phyloP scores from a whole-genome alignment of 495 filamentous ascomycete genomes.

The Talaromyces borbonicus region DNA sequence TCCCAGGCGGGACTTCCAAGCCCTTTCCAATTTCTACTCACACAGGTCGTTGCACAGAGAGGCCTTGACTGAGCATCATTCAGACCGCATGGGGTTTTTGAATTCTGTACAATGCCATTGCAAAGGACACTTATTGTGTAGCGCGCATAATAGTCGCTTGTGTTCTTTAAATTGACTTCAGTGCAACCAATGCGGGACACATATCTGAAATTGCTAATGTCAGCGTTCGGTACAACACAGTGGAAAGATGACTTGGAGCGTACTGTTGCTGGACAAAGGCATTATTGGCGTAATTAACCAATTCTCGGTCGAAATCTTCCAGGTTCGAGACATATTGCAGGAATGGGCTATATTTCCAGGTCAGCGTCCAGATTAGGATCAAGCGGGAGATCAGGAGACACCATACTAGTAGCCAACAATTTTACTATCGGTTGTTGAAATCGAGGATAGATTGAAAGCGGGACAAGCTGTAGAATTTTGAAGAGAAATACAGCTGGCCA shows the following conservation, averaged over 20 bases:
- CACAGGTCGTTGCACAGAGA: constrained; percentile 85
- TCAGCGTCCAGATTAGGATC: constrained; percentile 3
- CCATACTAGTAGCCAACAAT: constrained; percentile 68
- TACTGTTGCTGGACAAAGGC: constrained; percentile 70
- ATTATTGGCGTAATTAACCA: constrained; percentile 63
- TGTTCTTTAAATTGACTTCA: constrained; percentile 66
- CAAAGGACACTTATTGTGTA: constrained; percentile 90
- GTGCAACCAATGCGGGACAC: constrained; percentile 70
- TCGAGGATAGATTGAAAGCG: constrained; percentile 71
- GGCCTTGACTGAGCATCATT: constrained; percentile 54
- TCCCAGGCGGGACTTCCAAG: neutral
- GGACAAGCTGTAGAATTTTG: constrained; percentile 68
- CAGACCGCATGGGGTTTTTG: constrained; percentile 59
- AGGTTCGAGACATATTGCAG: constrained; percentile 67
- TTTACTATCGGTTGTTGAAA: constrained; percentile 55
- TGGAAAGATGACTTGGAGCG: constrained; percentile 16
- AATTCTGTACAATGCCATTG: constrained; percentile 92
- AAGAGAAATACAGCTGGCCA: constrained; percentile 66
- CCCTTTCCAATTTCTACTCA: constrained; percentile 38
- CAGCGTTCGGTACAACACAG: constrained; percentile 10
- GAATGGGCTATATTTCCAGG: constrained; percentile 57
- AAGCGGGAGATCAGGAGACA: neutral
- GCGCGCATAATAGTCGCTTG: constrained; percentile 80
- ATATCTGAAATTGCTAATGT: constrained; percentile 45
- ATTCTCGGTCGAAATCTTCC: constrained; percentile 66